These are phyloP conservation scores for Priceomyces haplophilus DNA, from an alignment of 805 yeast genomes.

Conservation along the genomic window DNA sequence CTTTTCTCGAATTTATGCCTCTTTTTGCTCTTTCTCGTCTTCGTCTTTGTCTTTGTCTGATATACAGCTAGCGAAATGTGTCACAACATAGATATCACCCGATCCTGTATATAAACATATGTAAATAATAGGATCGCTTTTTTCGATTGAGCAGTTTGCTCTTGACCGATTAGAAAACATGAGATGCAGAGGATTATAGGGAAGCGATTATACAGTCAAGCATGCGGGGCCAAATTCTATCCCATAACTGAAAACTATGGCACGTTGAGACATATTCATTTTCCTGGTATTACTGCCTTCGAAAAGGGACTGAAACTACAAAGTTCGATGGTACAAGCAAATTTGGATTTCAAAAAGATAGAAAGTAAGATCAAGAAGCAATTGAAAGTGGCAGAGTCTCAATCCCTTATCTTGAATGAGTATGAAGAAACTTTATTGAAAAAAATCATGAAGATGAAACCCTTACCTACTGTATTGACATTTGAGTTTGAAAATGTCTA, in stretches of 20 bases:
- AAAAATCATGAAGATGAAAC: slow-evolving; percentile 40
- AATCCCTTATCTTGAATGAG: slow-evolving; percentile 42
- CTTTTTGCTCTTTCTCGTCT: neutral
- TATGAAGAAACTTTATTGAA: slow-evolving; percentile 46
- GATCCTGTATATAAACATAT: neutral
- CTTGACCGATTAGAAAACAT: neutral
- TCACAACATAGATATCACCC: too few species aligned
- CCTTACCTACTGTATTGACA: slow-evolving; percentile 68
- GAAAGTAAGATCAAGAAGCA: slow-evolving; percentile 46
- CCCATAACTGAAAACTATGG: slow-evolving; percentile 33
- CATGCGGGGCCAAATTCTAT: slow-evolving; percentile 23
- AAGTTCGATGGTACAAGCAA: slow-evolving; percentile 51
- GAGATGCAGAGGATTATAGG: slow-evolving; percentile 4
- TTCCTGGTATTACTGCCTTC: slow-evolving; percentile 39
- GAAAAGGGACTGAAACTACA: slow-evolving; percentile 55
- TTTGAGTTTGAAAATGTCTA: slow-evolving; percentile 85
- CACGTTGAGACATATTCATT: slow-evolving; percentile 40
- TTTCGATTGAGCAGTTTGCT: neutral
- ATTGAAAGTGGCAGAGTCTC: slow-evolving; percentile 33
- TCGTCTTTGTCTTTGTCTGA: slow-evolving; percentile 1
- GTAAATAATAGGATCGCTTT: neutral
- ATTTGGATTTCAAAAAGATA: slow-evolving; percentile 54
- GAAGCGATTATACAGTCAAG: slow-evolving; percentile 10
- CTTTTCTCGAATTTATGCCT: too few species aligned
- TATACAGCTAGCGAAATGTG: too few species aligned